Evolutionary conservation across 2,329 filamentous ascomycete species (phyloP).

Genomic region (Botryotinia narcissicola): DNA sequence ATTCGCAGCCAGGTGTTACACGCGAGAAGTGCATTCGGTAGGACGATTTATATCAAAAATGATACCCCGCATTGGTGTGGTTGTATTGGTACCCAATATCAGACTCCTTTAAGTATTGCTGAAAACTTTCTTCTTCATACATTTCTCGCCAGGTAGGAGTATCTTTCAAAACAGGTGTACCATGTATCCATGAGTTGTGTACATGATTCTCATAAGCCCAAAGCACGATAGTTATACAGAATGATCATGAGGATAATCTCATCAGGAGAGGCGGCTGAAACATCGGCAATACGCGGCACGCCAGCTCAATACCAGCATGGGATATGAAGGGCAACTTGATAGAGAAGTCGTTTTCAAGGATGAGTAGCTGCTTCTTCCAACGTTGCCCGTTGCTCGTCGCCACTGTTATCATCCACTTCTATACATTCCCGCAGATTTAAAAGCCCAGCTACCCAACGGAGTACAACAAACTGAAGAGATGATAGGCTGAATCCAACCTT

Average conservation of each 20-base stretch:
- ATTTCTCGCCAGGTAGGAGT: background rate
- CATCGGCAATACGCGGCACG: slow-evolving; percentile 6
- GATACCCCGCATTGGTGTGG: slow-evolving; percentile 8
- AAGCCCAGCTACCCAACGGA: background rate
- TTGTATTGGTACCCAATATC: slow-evolving; percentile 7
- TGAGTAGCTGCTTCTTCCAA: background rate
- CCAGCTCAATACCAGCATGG: background rate
- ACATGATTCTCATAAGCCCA: background rate
- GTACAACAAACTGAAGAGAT: background rate
- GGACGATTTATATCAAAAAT: slow-evolving; percentile 4
- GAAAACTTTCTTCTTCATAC: background rate
- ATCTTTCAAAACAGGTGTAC: background rate
- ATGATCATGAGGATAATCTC: slow-evolving; percentile 13
- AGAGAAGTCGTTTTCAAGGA: background rate
- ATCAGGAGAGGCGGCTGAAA: background rate
- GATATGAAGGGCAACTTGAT: background rate
- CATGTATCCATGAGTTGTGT: background rate
- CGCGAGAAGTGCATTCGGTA: background rate
- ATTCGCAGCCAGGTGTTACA: background rate
- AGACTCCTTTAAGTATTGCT: background rate
- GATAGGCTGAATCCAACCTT: background rate
- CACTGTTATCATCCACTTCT: background rate
- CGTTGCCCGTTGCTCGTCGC: background rate
- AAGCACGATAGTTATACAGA: slow-evolving; percentile 7
- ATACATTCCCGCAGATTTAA: background rate